Evolutionary conservation across 2,329 filamentous ascomycete genomes (phyloP), one percentile per base, ranked within the genome.

Genomic region (Karstenula rhodostoma): DNA sequence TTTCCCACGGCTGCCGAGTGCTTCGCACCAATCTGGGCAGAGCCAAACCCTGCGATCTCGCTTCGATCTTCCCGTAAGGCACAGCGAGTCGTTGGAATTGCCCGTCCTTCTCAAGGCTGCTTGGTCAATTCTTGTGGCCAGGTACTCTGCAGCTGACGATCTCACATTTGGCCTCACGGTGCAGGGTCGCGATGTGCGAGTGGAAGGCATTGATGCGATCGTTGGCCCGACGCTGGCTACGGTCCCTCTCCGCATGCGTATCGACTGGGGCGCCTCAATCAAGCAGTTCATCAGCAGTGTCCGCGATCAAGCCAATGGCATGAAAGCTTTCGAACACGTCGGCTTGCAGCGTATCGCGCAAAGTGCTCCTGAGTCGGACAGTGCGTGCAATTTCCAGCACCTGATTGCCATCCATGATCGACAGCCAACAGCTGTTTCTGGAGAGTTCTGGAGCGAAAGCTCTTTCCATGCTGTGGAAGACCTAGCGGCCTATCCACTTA

Each of bases 271-370:
- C n/a, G 3, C 33, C 4, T 40, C 48, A 6, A 37, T 51, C 32
- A 15, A 37, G 17, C 32, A 51, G 10, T 32, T 51, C 19, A 17
- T 51, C 19, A 35, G 19, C 33, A 52, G 35, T 42, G 13, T 52
- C 9, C 12, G 22, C 9, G 35, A 42, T 42, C 33, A 52, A 33
- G 13, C 49, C 22, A 29, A 25, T 4, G 19, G 15, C 49, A 40
- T 52, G 49, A 52, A 52, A n/a, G 2, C 49, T 42, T 52, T 52
- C 35, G 49, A 52, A 12, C 33, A 52, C 12, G 10, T 42, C 27
- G 33, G 49, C 19, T 42, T 52, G 35, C 49, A 52, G 35, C n/a
- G 33, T 3, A 52, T 52, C 2, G 33, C 19, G 2, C 49, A 27
- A 29, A 52, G 49, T n/a, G 33, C 33, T 5, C 33, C 33, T 15